These are phyloP conservation scores for Sporothrix euskadiensis DNA, from an alignment of 2,329 filamentous ascomycete species.

Conservation along the genomic window DNA sequence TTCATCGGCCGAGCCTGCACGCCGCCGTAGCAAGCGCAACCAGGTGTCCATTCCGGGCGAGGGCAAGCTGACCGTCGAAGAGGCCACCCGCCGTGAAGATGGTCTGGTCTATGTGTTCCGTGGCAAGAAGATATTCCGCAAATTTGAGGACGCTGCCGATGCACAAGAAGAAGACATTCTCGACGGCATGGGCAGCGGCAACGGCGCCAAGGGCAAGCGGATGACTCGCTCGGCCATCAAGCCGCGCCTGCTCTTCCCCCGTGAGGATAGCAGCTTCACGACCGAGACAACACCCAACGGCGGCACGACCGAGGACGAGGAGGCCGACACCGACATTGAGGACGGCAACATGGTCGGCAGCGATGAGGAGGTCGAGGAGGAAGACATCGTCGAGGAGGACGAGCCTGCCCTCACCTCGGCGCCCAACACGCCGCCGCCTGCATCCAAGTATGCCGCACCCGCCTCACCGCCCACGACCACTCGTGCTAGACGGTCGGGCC, in stretches of 20 bases:
- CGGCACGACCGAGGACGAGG: conserved; percentile 53
- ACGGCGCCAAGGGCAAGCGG: conserved; percentile 19
- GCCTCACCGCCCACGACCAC: conserved; percentile 63
- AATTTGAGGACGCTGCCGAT: conserved; percentile 50
- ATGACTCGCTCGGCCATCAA: conserved; percentile 53
- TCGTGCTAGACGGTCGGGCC: conserved; percentile 58
- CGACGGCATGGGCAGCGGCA: conserved; percentile 35
- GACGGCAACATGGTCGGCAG: conserved; percentile 47
- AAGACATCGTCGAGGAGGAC: conserved; percentile 39
- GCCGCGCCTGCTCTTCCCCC: conserved; percentile 70
- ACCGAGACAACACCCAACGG: conserved; percentile 39
- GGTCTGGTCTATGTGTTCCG: conserved; percentile 77
- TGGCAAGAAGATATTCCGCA: conserved; percentile 76
- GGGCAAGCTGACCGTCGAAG: conserved; percentile 60
- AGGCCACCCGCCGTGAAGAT: conserved; percentile 65
- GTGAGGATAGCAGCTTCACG: conserved; percentile 46
- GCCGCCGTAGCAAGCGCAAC: conserved; percentile 57
- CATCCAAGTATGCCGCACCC: conserved; percentile 52
- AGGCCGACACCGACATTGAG: conserved; percentile 61
- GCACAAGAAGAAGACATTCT: conserved; percentile 30
- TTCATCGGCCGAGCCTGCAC: conserved; percentile 38
- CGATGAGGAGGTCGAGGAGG: conserved; percentile 58
- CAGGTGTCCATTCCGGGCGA: conserved; percentile 58
- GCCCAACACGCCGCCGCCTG: conserved; percentile 52
- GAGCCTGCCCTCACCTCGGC: conserved; percentile 47